Conservation (phyloP, 108 stramenopile species). For the Cyclostephanos invisitatus region DNA sequence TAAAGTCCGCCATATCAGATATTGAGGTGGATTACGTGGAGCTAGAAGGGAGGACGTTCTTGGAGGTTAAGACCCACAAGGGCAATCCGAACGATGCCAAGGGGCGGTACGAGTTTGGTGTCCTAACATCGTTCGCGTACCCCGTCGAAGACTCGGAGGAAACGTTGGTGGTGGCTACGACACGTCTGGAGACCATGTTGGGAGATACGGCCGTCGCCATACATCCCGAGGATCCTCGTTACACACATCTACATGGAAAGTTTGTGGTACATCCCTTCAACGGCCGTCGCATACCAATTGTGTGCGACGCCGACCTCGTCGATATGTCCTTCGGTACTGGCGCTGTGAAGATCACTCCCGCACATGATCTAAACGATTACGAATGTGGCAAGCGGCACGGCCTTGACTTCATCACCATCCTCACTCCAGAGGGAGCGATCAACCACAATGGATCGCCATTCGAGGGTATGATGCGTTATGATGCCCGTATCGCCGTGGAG, state of each 20-base stretch:
- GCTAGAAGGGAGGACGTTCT: slow-evolving; percentile 87
- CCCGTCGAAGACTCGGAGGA: slow-evolving; percentile 92
- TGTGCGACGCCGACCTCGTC: slow-evolving; percentile 91
- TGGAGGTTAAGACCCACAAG: slow-evolving; percentile 96
- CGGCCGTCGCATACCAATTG: slow-evolving; percentile 91
- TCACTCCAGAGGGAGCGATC: slow-evolving; percentile 91
- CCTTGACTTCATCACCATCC: slow-evolving; percentile 91
- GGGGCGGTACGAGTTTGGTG: slow-evolving; percentile 98
- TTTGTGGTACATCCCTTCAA: slow-evolving; percentile 95
- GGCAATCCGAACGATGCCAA: slow-evolving; percentile 85
- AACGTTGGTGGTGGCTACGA: slow-evolving; percentile 96
- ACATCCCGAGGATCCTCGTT: slow-evolving; percentile 96
- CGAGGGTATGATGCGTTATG: slow-evolving; percentile 97
- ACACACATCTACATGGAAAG: slow-evolving; percentile 97
- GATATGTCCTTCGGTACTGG: slow-evolving; percentile 99
- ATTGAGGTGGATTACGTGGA: slow-evolving; percentile 98
- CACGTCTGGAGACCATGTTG: slow-evolving; percentile 99
- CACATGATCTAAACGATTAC: slow-evolving; percentile 99
- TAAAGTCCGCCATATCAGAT: slow-evolving; percentile 98
- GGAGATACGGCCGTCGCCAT: slow-evolving; percentile 99
- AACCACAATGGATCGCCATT: slow-evolving; percentile 89
- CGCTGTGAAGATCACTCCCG: slow-evolving; percentile 99
- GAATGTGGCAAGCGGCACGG: slow-evolving; percentile 96
- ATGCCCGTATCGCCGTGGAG: slow-evolving; percentile 96
- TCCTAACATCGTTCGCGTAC: slow-evolving; percentile 96